Conservation (phyloP, 805 yeast species). For the Candida dajiaensis region DNA sequence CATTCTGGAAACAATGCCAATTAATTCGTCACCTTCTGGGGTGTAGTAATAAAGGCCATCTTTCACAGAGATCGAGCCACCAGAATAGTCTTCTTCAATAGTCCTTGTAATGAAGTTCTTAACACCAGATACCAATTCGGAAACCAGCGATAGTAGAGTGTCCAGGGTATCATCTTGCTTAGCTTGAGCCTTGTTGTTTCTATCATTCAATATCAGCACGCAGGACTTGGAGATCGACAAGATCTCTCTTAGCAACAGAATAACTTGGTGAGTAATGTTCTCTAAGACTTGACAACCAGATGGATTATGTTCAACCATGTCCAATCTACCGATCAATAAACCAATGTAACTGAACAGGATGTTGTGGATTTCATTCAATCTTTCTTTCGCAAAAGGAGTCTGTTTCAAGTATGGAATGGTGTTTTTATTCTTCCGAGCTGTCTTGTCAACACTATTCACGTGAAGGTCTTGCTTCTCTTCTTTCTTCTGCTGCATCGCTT, state of each 20-base stretch:
- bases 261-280: constrained; percentile 61
- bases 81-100: constrained; percentile 31
- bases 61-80: constrained; percentile 7
- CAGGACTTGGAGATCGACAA: constrained; percentile 51
- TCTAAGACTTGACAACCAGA: constrained; percentile 66
- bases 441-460: constrained; percentile 1
- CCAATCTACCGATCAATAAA: constrained; percentile 68
- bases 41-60: constrained; percentile 46
- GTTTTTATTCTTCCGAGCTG: background rate
- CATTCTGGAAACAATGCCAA: constrained; percentile 55
- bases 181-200: constrained; percentile 15
- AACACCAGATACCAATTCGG: constrained; percentile 59
- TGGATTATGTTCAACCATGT: constrained; percentile 68
- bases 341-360: constrained; percentile 57
- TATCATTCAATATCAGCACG: constrained; percentile 28
- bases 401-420: constrained; percentile 37
- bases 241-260: constrained; percentile 56
- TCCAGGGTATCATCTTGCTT: constrained; percentile 42
- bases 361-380: constrained; percentile 61
- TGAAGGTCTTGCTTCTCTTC: constrained; percentile 3
- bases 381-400: constrained; percentile 57
- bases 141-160: constrained; percentile 50
- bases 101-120: constrained; percentile 56
- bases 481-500: constrained; percentile 3
- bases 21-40: constrained; percentile 60